Conservation (phyloP, 2,329 filamentous ascomycete species). For the Ophiostoma himal-ulmi region DNA sequence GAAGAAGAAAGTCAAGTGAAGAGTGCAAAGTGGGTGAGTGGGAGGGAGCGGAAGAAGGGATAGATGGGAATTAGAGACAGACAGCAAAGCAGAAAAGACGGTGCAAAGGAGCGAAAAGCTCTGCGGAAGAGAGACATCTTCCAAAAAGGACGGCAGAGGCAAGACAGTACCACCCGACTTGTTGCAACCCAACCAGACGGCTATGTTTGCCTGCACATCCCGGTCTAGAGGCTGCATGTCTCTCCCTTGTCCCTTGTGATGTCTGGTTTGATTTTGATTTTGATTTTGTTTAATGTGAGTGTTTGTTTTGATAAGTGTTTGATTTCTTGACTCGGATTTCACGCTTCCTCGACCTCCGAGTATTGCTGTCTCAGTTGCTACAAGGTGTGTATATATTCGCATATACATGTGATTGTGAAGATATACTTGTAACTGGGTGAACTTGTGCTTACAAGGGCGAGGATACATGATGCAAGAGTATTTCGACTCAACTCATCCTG, state of each 20-base stretch:
- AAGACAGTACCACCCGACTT: background rate
- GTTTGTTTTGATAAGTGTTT: background rate
- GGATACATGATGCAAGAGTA: background rate
- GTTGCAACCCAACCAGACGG: background rate
- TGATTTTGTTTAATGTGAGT: background rate
- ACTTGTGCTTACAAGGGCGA: background rate
- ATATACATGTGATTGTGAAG: background rate
- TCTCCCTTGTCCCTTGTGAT: background rate
- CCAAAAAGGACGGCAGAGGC: background rate
- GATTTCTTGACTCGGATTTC: background rate
- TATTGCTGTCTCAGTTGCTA: background rate
- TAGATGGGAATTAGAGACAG: background rate
- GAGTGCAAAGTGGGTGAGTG: background rate
- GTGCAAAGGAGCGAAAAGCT: background rate
- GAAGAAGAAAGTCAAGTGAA: background rate
- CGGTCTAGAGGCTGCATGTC: slow-evolving; percentile 5
- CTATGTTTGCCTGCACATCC: slow-evolving; percentile 6
- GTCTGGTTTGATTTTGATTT: background rate
- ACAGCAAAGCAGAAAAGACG: too few species aligned
- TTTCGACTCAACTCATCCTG: background rate
- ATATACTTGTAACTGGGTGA: background rate
- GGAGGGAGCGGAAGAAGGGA: background rate
- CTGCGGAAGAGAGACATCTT: background rate
- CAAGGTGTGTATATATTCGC: background rate
- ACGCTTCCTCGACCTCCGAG: background rate